Evolutionary conservation across 129 eudicot species (phyloP).

Genomic region (Tagetes patula): DNA sequence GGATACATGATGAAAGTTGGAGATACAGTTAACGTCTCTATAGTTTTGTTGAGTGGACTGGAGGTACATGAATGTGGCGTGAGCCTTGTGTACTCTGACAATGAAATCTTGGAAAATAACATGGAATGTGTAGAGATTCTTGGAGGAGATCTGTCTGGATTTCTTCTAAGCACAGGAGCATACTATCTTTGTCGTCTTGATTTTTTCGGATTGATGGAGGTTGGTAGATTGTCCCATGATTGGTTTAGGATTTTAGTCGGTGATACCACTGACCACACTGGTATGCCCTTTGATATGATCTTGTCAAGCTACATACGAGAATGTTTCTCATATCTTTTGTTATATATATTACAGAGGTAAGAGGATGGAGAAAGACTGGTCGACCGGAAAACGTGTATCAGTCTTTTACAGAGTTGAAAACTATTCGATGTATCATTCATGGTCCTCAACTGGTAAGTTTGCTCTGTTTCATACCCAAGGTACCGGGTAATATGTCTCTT

Average conservation of each 20-base stretch:
- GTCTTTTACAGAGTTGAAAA: too few relatives aligned
- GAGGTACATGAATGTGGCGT: too few relatives aligned
- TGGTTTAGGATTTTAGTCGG: slow-evolving; percentile 16
- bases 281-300: not conserved
- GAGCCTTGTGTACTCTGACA: slow-evolving; percentile 21
- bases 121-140: not conserved
- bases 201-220: not conserved
- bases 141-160: not conserved
- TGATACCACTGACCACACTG: slow-evolving; percentile 11
- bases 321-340: too few relatives aligned
- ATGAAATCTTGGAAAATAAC: not conserved
- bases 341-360: too few relatives aligned
- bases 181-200: slow-evolving; percentile 13
- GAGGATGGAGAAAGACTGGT: too few relatives aligned
- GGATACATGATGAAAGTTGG: slow-evolving; percentile 10
- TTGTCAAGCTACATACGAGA: not conserved
- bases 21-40: slow-evolving; percentile 26
- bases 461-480: too few relatives aligned
- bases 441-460: too few relatives aligned
- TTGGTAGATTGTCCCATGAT: slow-evolving; percentile 9
- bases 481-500: too few relatives aligned
- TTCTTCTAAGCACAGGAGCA: slow-evolving; percentile 11
- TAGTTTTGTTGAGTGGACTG: not conserved
- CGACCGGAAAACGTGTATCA: too few relatives aligned
- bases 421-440: too few relatives aligned